Evolutionary conservation across 805 yeast species (phyloP), one percentile per base, ranked within the genome.

Genomic region (Metschnikowia arizonensis): DNA sequence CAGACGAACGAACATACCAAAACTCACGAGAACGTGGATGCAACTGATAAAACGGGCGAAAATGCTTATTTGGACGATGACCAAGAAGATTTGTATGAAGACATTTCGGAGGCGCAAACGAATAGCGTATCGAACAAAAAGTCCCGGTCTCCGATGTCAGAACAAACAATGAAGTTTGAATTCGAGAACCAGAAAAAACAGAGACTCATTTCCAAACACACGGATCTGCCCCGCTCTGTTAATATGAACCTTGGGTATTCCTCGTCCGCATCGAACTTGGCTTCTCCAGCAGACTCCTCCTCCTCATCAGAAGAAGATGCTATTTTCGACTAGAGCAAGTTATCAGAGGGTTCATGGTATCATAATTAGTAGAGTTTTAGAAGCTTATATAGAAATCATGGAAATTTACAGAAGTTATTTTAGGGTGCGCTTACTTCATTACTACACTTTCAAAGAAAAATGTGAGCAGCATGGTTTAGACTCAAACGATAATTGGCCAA

Each of bases 381-480:
- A 33, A 21, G 15, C 8, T 12, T 32, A 15, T 17, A 32, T n/a
- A n/a, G n/a, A 17, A 32, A 5, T 17, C 34, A 32, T 18, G 34
- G n/a, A 32, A 32, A 24, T 24, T 24, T 24, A 24, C 26, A 24
- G 10, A 24, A 24, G 10, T 24, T 8, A n/a, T 24, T 24, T 3
- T 24, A 24, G 10, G 10, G 7, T 24, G 26, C n/a, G 10, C 10
- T 24, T 6, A 7, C 26, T 24, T 3, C 15, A 11, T 12, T 14
- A 30, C 35, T 39, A 30, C 42, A 23, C 6, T 21, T 18, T 31
- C 10, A 14, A 2, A 32, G 8, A 21, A 33, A 34, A 42, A 49
- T 91, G 97, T 91, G 66, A 74, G 95, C 97, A 82, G 88, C 95
- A 91, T 90, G 98, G 98, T 90, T 90, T 87, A 23, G 87, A 89